These are phyloP conservation scores for Xylaria sp. DNA, from an alignment of 2,329 filamentous ascomycete species.

Conservation along the genomic window DNA sequence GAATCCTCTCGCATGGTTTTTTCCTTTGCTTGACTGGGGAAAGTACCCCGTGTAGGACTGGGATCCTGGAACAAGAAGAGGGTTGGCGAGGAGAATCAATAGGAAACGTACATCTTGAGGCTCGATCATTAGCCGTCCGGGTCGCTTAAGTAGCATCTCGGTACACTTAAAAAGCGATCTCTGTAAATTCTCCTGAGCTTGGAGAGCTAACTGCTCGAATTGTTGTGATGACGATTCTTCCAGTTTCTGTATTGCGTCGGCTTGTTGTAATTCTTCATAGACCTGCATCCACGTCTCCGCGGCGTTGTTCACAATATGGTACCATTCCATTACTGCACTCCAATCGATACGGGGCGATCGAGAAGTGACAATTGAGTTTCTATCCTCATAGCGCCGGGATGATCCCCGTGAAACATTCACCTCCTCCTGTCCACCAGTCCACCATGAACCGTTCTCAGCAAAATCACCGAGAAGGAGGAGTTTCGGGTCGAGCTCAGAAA, in stretches of 20 bases:
- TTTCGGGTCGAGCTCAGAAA: constrained; percentile 78
- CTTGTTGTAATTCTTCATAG: constrained; percentile 64
- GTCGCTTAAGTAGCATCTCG: constrained; percentile 83
- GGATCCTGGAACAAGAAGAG: constrained; percentile 69
- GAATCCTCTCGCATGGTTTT: constrained; percentile 24
- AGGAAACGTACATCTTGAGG: constrained; percentile 81
- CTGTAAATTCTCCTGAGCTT: constrained; percentile 75
- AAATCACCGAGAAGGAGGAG: constrained; percentile 78
- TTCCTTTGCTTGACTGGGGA: constrained; percentile 48
- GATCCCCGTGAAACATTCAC: constrained; percentile 49
- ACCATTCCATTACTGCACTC: constrained; percentile 78
- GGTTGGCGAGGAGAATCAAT: constrained; percentile 82
- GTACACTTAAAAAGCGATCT: constrained; percentile 79
- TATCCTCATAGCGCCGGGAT: constrained; percentile 51
- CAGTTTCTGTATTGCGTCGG: constrained; percentile 48
- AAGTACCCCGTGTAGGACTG: constrained; percentile 57
- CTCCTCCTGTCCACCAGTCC: constrained; percentile 71
- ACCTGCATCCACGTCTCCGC: constrained; percentile 73
- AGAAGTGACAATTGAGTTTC: constrained; percentile 60
- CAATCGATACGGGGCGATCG: constrained; percentile 80
- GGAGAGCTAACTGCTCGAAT: constrained; percentile 61
- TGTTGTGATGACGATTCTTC: constrained; percentile 54
- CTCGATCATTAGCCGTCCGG: constrained; percentile 74
- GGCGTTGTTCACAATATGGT: constrained; percentile 74
- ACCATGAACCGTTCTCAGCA: constrained; percentile 85